Evolutionary conservation across 2,329 filamentous ascomycete species (phyloP).

Genomic region (Hymenoscyphus repandus): DNA sequence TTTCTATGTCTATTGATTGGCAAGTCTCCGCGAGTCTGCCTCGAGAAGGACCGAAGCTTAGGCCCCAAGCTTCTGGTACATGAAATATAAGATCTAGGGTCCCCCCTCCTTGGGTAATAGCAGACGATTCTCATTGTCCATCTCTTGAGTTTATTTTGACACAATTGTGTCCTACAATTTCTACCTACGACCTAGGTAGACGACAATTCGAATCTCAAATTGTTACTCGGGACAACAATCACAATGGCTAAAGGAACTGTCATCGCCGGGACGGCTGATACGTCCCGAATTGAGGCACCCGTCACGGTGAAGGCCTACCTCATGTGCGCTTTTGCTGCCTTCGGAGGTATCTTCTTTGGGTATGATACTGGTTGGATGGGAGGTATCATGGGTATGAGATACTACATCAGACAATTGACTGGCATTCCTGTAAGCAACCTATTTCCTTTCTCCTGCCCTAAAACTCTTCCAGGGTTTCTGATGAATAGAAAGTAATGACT

Average conservation of each 20-base stretch:
- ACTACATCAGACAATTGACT: conserved; percentile 28
- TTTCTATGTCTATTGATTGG: too few species aligned
- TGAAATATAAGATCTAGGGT: too few species aligned
- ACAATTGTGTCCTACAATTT: background rate
- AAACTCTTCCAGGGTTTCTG: too few species aligned
- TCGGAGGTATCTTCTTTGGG: conserved; percentile 54
- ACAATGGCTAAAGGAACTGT: background rate
- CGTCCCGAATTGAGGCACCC: conserved; percentile 54
- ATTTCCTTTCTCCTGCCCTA: background rate
- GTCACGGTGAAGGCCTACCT: conserved; percentile 65
- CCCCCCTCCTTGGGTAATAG: too few species aligned
- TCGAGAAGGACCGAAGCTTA: too few species aligned
- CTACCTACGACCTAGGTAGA: background rate
- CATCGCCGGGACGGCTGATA: background rate
- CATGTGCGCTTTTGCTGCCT: conserved; percentile 65
- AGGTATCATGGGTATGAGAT: conserved; percentile 46
- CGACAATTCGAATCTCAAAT: background rate
- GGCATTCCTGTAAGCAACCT: conserved; percentile 9
- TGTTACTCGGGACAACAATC: background rate
- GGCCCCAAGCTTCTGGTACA: too few species aligned
- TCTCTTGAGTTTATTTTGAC: background rate
- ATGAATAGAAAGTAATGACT: too few species aligned
- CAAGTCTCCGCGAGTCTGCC: too few species aligned
- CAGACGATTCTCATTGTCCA: too few species aligned
- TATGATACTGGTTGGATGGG: conserved; percentile 76